Evolutionary conservation across 1,284 basidiomycete genomes (phyloP).

Genomic region (Ceratobasidium theobromae): DNA sequence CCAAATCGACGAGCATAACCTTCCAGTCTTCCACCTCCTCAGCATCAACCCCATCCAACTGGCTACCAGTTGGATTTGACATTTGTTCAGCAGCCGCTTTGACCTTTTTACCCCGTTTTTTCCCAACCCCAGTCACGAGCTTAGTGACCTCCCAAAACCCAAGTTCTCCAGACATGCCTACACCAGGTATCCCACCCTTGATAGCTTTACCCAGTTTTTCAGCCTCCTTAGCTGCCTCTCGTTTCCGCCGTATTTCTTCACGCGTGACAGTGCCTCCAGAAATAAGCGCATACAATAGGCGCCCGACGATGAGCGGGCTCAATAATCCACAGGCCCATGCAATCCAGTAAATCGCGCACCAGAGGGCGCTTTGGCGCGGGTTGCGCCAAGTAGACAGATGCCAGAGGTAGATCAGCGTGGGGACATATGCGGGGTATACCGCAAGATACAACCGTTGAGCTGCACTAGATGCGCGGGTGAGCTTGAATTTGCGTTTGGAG

Average conservation of each 20-base stretch:
- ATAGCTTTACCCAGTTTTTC: slow-evolving; percentile 60
- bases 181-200: neutral
- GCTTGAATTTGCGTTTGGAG: slow-evolving; percentile 21
- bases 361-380: slow-evolving; percentile 48
- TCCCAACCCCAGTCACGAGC: slow-evolving; percentile 3
- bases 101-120: slow-evolving; percentile 31
- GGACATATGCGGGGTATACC: slow-evolving; percentile 53
- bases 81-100: slow-evolving; percentile 41
- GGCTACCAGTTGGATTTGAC: slow-evolving; percentile 38
- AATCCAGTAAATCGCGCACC: slow-evolving; percentile 50
- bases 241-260: slow-evolving; percentile 6
- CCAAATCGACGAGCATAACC: slow-evolving; percentile 45
- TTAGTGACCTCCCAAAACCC: slow-evolving; percentile 13
- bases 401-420: slow-evolving; percentile 47
- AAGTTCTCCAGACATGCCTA: slow-evolving; percentile 7
- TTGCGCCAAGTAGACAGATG: slow-evolving; percentile 60
- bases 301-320: slow-evolving; percentile 38
- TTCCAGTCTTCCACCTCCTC: slow-evolving; percentile 48
- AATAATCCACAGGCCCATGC: slow-evolving; percentile 45
- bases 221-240: slow-evolving; percentile 14
- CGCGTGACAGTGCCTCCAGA: slow-evolving; percentile 17
- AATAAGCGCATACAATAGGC: neutral
- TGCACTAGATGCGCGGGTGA: neutral
- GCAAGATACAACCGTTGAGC: slow-evolving; percentile 36
- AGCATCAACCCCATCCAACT: slow-evolving; percentile 35